phyloP scores from a whole-genome alignment of 306 rosid species.

The Fagus sylvatica region DNA sequence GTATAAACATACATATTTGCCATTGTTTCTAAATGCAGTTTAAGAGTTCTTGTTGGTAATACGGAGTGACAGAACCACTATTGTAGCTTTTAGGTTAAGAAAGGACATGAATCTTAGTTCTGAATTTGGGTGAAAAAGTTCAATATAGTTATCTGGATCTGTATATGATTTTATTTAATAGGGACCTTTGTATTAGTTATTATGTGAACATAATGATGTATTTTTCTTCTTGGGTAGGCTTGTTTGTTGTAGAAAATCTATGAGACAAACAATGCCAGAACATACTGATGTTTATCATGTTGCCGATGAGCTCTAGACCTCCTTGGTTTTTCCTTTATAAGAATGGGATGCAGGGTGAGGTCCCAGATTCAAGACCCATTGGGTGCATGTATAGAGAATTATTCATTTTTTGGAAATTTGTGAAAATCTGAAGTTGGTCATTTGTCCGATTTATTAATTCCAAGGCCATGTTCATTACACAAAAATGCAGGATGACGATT shows the following conservation, averaged over 20 bases:
- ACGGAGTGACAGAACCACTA: background rate
- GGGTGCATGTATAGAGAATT: too few relatives aligned
- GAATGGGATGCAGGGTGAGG: too few relatives aligned
- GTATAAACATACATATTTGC: background rate
- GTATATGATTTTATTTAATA: background rate
- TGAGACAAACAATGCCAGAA: background rate
- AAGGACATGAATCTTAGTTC: background rate
- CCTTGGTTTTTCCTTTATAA: too few relatives aligned
- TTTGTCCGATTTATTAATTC: background rate
- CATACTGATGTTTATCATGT: background rate
- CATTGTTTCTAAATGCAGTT: too few relatives aligned
- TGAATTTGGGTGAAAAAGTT: background rate
- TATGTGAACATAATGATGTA: background rate
- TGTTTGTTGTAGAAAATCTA: background rate
- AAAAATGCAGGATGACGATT: too few relatives aligned
- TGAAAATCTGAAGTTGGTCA: background rate
- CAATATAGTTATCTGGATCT: background rate
- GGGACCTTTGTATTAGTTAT: background rate
- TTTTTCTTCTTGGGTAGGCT: background rate
- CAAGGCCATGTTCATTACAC: too few relatives aligned
- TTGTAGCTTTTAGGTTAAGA: background rate
- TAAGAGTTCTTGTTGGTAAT: background rate
- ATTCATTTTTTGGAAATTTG: too few relatives aligned
- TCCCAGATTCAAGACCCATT: too few relatives aligned
- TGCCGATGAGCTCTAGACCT: background rate